Percentiles rank a stretch among this genome's conserved stretches.
Conservation (phyloP, 139 green algal genomes). For the Dunaliella sp. region DNA sequence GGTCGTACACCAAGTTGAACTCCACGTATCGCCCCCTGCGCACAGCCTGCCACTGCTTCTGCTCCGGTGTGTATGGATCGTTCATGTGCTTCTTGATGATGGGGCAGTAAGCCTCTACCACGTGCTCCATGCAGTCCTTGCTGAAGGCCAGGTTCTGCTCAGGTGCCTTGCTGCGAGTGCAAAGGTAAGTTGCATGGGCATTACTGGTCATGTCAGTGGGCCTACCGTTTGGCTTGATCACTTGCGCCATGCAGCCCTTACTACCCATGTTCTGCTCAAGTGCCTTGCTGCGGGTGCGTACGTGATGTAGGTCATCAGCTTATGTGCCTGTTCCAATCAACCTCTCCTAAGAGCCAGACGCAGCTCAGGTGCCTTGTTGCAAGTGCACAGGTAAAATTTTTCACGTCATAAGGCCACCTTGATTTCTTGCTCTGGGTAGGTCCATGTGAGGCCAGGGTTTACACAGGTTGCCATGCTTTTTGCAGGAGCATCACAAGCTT, state of each 20-base stretch:
- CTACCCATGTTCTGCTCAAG: conserved; percentile 66
- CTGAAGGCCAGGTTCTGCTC: conserved; percentile 80
- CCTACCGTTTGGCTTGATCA: too few relatives aligned
- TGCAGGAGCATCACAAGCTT: too few relatives aligned
- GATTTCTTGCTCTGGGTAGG: too few relatives aligned
- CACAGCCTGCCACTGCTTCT: conserved; percentile 97
- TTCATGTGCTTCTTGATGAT: conserved; percentile 91
- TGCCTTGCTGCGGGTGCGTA: conserved; percentile 39
- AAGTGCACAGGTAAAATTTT: too few relatives aligned
- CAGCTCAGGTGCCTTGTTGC: too few relatives aligned
- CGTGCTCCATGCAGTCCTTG: conserved; percentile 69
- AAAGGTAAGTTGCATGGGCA: background rate
- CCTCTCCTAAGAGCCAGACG: too few relatives aligned
- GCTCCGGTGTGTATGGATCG: conserved; percentile 77
- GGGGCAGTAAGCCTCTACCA: conserved; percentile 85
- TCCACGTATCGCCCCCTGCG: conserved; percentile 90
- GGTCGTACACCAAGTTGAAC: conserved; percentile 91
- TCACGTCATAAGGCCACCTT: too few relatives aligned
- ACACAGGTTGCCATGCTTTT: too few relatives aligned
- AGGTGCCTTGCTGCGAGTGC: conserved; percentile 41
- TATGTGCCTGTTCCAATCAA: too few relatives aligned
- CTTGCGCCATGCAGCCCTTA: conserved; percentile 69
- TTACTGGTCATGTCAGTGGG: background rate
- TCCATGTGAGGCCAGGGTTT: too few relatives aligned
- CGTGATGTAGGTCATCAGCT: too few relatives aligned